phyloP scores from a whole-genome alignment of 2,329 filamentous ascomycete species.

The Xylaria polymorpha region DNA sequence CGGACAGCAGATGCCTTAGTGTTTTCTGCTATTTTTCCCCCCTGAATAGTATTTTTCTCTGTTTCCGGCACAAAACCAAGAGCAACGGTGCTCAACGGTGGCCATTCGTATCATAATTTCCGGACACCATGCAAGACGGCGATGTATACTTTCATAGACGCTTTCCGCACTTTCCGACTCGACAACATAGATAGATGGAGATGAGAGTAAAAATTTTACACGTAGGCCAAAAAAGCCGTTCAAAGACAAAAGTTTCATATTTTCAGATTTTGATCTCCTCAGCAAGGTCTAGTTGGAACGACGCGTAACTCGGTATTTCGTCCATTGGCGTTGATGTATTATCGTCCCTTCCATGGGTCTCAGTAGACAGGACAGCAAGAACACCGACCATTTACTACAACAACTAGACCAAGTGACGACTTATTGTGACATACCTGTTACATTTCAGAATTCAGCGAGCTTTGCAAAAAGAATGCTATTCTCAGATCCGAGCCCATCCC shows the following conservation, averaged over 20 bases:
- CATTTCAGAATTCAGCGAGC: background rate
- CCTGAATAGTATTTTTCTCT: constrained; percentile 1
- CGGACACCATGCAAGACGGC: background rate
- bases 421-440: background rate
- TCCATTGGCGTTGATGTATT: too few species aligned
- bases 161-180: constrained; percentile 13
- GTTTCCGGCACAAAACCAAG: background rate
- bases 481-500: background rate
- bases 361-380: constrained; percentile 1
- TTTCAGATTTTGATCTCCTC: background rate
- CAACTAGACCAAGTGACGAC: background rate
- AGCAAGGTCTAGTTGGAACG: constrained; percentile 14
- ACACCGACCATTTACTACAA: background rate
- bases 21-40: constrained; percentile 29
- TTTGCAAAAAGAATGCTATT: background rate
- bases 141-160: background rate
- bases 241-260: constrained; percentile 19
- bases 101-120: background rate
- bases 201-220: constrained; percentile 10
- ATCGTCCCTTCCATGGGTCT: constrained; percentile 5
- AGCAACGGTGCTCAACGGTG: background rate
- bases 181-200: constrained; percentile 12
- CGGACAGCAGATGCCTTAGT: constrained; percentile 30
- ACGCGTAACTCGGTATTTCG: too few species aligned
- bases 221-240: background rate